Conservation (phyloP, 208 protist genomes). For the Acanthamoeba triangularis region DNA sequence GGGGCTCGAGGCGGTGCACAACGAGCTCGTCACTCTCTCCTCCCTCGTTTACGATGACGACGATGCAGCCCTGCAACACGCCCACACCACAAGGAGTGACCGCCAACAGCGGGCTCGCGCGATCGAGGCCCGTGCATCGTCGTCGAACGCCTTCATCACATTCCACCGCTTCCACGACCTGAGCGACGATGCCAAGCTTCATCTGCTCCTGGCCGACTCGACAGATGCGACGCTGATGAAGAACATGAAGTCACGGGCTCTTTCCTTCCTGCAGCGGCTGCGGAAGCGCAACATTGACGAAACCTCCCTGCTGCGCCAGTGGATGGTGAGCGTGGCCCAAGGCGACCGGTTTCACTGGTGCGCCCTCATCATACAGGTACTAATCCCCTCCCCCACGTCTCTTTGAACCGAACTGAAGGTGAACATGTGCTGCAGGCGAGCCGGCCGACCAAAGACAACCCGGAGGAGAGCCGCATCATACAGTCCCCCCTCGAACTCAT, state of each 20-base stretch:
- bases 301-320: background rate
- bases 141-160: slow-evolving; percentile 23
- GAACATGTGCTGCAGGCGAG: background rate
- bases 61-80: background rate
- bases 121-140: background rate
- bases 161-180: slow-evolving; percentile 33
- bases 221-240: slow-evolving; percentile 55
- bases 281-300: background rate
- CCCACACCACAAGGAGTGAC: background rate
- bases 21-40: background rate
- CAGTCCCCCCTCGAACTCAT: background rate
- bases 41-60: slow-evolving; percentile 24
- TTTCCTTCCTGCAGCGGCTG: slow-evolving; percentile 53
- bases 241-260: slow-evolving; percentile 23
- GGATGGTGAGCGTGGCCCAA: slow-evolving; percentile 30
- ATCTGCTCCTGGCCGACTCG: slow-evolving; percentile 29
- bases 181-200: slow-evolving; percentile 24
- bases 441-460: slow-evolving; percentile 45
- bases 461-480: slow-evolving; percentile 32
- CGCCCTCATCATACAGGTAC: slow-evolving; percentile 14
- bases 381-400: background rate
- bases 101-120: no score
- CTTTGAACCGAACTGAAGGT: background rate
- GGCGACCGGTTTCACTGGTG: slow-evolving; percentile 60
- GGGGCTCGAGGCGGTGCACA: background rate